Percentiles rank a stretch among this genome's conserved stretches.
Conservation (phyloP, 176 grass and related monocot species). For the Ananas comosus region DNA sequence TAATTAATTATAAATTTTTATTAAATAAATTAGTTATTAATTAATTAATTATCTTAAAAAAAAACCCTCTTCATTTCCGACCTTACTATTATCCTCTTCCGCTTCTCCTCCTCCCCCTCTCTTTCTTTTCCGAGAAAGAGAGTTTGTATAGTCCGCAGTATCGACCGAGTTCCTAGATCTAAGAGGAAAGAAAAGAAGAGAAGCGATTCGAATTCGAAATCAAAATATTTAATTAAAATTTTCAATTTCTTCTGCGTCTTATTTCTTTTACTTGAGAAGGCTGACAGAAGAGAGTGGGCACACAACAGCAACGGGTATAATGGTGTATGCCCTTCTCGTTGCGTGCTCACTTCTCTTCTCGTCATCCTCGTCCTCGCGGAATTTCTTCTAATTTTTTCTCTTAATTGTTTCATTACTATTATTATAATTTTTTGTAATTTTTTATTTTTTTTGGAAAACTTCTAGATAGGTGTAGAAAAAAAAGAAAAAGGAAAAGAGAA, state of each 20-base stretch:
- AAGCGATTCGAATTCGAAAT: too few species aligned
- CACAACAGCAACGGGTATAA: background rate
- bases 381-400: background rate
- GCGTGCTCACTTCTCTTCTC: slow-evolving; percentile 10
- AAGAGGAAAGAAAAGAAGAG: background rate
- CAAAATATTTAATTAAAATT: too few species aligned
- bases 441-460: background rate
- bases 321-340: background rate
- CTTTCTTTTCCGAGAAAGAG: background rate
- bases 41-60: too few species aligned
- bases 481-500: too few species aligned
- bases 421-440: too few species aligned
- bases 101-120: background rate
- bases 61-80: too few species aligned
- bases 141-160: background rate
- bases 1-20: too few species aligned
- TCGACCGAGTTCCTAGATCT: background rate
- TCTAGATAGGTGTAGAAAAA: background rate
- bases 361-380: background rate
- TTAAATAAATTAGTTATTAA: too few species aligned
- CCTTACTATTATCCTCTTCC: background rate
- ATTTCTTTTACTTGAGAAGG: background rate
- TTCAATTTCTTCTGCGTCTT: background rate
- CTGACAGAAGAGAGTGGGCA: slow-evolving; percentile 15
- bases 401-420: background rate